Base-by-base conservation (phyloP, 2,329 filamentous ascomycete species). In the Colletotrichum tanaceti region DNA sequence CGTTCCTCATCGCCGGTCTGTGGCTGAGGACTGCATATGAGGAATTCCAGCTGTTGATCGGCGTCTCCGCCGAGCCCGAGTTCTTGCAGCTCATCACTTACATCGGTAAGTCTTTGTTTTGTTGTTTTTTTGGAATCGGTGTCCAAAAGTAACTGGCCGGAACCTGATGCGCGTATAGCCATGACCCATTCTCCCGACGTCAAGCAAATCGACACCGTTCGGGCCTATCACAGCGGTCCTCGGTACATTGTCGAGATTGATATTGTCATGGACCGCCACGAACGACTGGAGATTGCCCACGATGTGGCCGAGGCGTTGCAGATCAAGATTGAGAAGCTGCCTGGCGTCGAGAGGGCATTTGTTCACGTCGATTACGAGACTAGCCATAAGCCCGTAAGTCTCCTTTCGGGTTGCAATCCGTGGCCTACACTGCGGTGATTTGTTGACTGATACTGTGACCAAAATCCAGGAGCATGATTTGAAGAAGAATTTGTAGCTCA, bases 351-450 rank as follows among this genome's bases (percentile, higher is more conserved):
- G 85, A 84, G 96, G 68, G 94, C 94, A 0, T 98, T 98, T 77
- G 96, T 98, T 22, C 96, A 99, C 78, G 94, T 98, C 20, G 96
- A 99, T 79, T 98, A 97, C 74, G 96, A 98, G 83, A 98, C 94
- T 4, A 94, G 91, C 20, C 96, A 98, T 79, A 94, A 96, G 79
- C 95, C 95, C 0, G 94, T 71, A 38, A 22, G 69, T 63, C 1
- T 3, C 3, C 18, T 22, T 22, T 10, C 3, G 4, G 2, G 4
- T 28, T 28, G 28, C 28, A 7, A 28, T 28, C 28, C 28, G 6
- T 28, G 6, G 6, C n/a, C n/a, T n/a, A n/a, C n/a, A n/a, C n/a
- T n/a, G n/a, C n/a, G n/a, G n/a, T n/a, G n/a, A n/a, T n/a, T n/a
- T n/a, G n/a, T n/a, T 28, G 28, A 13, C 4, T 38, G 6, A 14